These are phyloP conservation scores for Oxyria digyna DNA, from an alignment of 148 eudicot genomes.

Conservation along the genomic window DNA sequence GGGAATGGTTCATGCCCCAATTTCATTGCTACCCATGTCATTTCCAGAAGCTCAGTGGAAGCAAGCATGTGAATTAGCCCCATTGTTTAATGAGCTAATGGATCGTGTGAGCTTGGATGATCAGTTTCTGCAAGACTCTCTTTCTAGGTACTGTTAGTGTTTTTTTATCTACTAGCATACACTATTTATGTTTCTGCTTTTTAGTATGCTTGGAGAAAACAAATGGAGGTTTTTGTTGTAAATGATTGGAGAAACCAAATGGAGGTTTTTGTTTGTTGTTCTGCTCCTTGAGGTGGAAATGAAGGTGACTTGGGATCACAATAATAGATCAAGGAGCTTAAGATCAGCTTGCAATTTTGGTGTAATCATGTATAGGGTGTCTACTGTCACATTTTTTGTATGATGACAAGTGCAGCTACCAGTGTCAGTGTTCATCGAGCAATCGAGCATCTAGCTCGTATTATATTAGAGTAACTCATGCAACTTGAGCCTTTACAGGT, in stretches of 20 bases:
- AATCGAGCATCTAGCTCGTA: background rate
- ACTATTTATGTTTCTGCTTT: background rate
- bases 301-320: too few relatives aligned
- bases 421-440: background rate
- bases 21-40: slow-evolving; percentile 61
- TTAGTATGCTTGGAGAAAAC: background rate
- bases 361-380: too few relatives aligned
- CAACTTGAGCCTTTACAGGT: background rate
- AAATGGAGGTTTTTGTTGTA: background rate
- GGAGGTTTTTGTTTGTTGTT: background rate
- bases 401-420: too few relatives aligned
- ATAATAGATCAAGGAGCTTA: background rate
- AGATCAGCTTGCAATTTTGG: background rate
- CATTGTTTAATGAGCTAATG: slow-evolving; percentile 87
- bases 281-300: background rate
- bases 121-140: slow-evolving; percentile 69
- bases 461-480: background rate
- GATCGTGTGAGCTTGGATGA: slow-evolving; percentile 94
- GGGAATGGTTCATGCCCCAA: slow-evolving; percentile 89
- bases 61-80: slow-evolving; percentile 87
- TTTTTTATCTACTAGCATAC: background rate
- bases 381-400: too few relatives aligned
- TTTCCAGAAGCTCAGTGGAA: slow-evolving; percentile 61
- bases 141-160: slow-evolving; percentile 69
- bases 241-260: background rate